Percentiles rank a stretch among this genome's conserved stretches.
Conservation (phyloP, 306 rosid species). For the Quercus mongolica region DNA sequence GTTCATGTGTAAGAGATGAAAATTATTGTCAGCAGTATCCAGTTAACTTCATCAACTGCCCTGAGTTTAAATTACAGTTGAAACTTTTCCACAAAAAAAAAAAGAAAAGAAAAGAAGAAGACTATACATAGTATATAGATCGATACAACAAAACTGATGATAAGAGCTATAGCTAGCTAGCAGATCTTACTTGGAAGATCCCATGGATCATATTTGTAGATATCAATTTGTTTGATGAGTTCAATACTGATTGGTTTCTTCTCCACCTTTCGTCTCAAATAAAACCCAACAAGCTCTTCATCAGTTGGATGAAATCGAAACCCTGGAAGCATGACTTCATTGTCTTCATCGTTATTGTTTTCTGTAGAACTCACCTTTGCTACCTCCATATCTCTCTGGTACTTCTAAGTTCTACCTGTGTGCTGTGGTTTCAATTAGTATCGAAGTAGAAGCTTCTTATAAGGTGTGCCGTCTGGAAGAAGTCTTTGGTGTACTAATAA, state of each 20-base stretch:
- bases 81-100: too few species aligned
- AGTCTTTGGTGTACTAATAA: constrained; percentile 20
- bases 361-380: constrained; percentile 6
- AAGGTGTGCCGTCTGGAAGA: not conserved
- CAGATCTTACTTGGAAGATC: constrained; percentile 84
- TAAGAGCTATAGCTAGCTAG: not conserved
- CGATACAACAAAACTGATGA: not conserved
- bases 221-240: constrained; percentile 83
- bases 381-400: constrained; percentile 31
- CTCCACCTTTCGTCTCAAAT: constrained; percentile 63
- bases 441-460: constrained; percentile 33
- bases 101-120: too few species aligned
- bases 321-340: constrained; percentile 68
- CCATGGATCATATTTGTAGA: constrained; percentile 96
- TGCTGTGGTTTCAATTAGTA: not conserved
- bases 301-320: constrained; percentile 93
- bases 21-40: too few species aligned
- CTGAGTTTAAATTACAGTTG: too few species aligned
- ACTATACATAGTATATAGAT: not conserved
- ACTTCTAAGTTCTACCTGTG: not conserved
- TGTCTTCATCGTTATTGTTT: constrained; percentile 31
- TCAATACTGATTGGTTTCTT: constrained; percentile 62
- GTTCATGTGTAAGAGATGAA: too few species aligned
- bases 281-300: constrained; percentile 92
- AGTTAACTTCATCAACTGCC: too few species aligned